Evolutionary conservation across 306 rosid genomes (phyloP).

Genomic region (Trifolium pratense): DNA sequence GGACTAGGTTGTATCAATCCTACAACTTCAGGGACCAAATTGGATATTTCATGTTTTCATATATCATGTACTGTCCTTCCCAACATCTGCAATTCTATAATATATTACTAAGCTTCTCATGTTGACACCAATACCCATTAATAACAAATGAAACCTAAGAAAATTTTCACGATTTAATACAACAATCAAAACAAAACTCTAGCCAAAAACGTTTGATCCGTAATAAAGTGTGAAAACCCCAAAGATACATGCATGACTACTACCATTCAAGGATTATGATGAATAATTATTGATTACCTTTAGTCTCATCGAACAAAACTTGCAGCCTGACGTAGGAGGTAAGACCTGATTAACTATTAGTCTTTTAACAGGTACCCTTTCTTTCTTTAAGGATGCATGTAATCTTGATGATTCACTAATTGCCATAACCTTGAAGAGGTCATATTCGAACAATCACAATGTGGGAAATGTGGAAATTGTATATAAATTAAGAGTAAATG

Average conservation of each 20-base stretch:
- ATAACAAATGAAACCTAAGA: background rate
- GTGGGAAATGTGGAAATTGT: constrained; percentile 23
- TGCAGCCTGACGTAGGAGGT: constrained; percentile 80
- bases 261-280: background rate
- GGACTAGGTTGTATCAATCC: background rate
- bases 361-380: constrained; percentile 71
- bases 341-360: constrained; percentile 80
- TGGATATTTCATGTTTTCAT: background rate
- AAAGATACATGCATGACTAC: background rate
- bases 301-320: constrained; percentile 78
- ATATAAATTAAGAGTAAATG: constrained; percentile 12
- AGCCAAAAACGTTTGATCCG: background rate
- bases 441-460: constrained; percentile 36
- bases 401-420: constrained; percentile 84
- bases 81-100: background rate
- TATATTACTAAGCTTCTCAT: background rate
- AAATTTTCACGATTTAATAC: background rate
- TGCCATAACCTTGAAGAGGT: constrained; percentile 72
- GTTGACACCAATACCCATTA: no score
- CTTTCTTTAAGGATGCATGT: constrained; percentile 79
- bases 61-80: background rate
- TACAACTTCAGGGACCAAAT: background rate
- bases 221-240: constrained; percentile 14
- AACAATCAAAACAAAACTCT: constrained; percentile 22
- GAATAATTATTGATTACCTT: constrained; percentile 55